Conservation (phyloP, 495 filamentous ascomycete genomes). For the Penicillium angulare region DNA sequence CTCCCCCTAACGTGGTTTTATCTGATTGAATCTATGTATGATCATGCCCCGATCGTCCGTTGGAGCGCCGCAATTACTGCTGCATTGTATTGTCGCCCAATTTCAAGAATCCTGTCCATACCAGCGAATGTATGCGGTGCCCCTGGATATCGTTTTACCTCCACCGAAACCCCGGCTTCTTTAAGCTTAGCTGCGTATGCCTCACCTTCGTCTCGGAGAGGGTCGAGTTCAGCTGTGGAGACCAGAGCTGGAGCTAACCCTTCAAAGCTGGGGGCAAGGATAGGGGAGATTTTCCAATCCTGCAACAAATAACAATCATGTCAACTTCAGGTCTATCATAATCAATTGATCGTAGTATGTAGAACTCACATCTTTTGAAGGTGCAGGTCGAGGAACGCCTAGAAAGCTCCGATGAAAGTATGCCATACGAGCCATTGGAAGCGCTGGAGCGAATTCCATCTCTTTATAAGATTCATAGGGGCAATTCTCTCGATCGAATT, state of each 20-base stretch:
- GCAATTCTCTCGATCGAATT: slow-evolving; percentile 34
- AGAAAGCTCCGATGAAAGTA: slow-evolving; percentile 41
- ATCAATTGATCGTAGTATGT: background rate
- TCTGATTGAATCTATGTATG: slow-evolving; percentile 1
- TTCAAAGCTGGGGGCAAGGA: slow-evolving; percentile 31
- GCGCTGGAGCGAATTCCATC: slow-evolving; percentile 37
- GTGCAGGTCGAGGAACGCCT: slow-evolving; percentile 32
- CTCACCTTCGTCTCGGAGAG: slow-evolving; percentile 46
- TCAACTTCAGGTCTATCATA: background rate
- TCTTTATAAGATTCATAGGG: slow-evolving; percentile 40
- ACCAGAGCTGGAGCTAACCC: slow-evolving; percentile 45
- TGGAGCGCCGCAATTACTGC: slow-evolving; percentile 30
- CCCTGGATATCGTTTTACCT: slow-evolving; percentile 29
- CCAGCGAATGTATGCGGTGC: slow-evolving; percentile 34
- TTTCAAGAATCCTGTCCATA: slow-evolving; percentile 35
- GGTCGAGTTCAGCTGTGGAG: slow-evolving; percentile 44
- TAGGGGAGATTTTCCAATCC: slow-evolving; percentile 43
- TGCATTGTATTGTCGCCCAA: slow-evolving; percentile 25
- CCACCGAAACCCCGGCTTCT: slow-evolving; percentile 35
- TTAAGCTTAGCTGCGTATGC: slow-evolving; percentile 42
- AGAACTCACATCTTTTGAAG: slow-evolving; percentile 28
- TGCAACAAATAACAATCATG: slow-evolving; percentile 3
- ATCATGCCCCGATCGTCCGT: slow-evolving; percentile 16
- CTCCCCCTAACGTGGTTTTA: background rate
- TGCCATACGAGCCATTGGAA: slow-evolving; percentile 37